Conservation (phyloP, 805 yeast species). For the Candida tibetensis region DNA sequence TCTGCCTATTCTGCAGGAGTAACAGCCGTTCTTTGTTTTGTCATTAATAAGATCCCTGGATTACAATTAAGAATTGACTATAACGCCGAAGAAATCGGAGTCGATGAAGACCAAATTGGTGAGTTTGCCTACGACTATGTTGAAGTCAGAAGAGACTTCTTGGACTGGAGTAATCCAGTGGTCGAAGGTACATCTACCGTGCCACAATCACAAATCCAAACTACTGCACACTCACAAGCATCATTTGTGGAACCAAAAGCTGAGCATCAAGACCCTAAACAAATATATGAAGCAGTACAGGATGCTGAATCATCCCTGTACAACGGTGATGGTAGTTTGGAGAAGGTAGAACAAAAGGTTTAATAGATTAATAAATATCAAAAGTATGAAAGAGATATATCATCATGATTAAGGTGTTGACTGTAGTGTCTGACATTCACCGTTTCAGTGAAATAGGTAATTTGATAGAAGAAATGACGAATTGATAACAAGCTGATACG, state of each 20-base stretch:
- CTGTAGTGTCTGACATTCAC: too few relatives aligned
- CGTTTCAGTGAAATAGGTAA: too few relatives aligned
- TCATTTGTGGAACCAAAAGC: constrained; percentile 1
- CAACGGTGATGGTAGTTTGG: constrained; percentile 2
- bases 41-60: constrained; percentile 76
- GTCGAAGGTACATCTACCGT: constrained; percentile 3
- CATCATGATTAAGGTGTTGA: too few relatives aligned
- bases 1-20: constrained; percentile 73
- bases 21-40: constrained; percentile 72
- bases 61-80: constrained; percentile 76
- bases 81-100: constrained; percentile 82
- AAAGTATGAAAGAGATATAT: too few relatives aligned
- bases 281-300: constrained; percentile 4
- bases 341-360: constrained; percentile 1
- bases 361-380: constrained; percentile 2
- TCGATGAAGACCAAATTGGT: constrained; percentile 96
- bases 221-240: constrained; percentile 1
- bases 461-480: too few relatives aligned
- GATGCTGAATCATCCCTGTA: constrained; percentile 5
- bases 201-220: constrained; percentile 2
- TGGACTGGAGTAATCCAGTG: constrained; percentile 47
- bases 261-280: not conserved
- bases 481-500: too few relatives aligned
- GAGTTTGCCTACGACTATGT: constrained; percentile 99
- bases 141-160: constrained; percentile 90